phyloP scores from a whole-genome alignment of 768 basidiomycete species.

The Russula sp. region DNA sequence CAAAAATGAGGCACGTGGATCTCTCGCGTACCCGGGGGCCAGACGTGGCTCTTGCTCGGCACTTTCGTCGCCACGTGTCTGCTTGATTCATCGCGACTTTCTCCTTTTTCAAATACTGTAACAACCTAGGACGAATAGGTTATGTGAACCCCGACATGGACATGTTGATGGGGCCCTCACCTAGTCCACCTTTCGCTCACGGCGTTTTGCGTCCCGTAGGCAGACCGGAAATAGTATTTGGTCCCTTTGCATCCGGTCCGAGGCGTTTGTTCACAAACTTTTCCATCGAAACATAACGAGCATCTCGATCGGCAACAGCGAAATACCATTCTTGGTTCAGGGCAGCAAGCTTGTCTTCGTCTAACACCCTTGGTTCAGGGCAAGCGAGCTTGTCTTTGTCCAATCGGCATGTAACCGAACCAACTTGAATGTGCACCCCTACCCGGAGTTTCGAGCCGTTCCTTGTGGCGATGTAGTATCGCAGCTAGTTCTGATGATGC shows the following conservation, averaged over 20 bases:
- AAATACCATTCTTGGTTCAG: neutral
- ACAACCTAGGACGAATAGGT: neutral
- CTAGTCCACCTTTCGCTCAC: neutral
- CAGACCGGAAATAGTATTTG: neutral
- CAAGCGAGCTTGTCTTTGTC: conserved; percentile 3
- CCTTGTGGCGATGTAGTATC: neutral
- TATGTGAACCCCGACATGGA: neutral
- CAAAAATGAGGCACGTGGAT: too few species aligned
- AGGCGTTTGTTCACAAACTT: neutral
- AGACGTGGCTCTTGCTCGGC: neutral
- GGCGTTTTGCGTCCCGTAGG: neutral
- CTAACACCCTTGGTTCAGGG: neutral
- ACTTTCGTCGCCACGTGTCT: too few species aligned
- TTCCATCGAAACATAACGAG: neutral
- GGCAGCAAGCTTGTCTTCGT: neutral
- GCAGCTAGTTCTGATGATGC: neutral
- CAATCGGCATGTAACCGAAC: neutral
- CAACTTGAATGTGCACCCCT: neutral
- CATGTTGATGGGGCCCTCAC: neutral
- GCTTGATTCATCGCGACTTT: too few species aligned
- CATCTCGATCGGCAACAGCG: neutral
- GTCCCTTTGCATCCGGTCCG: neutral
- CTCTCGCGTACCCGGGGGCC: neutral
- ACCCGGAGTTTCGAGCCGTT: neutral
- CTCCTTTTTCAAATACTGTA: neutral